A percentile compares a stretch with the other conserved stretches of the same genome.
phyloP scores from a whole-genome alignment of 148 eudicot genomes.

The Chenopodium berlandieri region DNA sequence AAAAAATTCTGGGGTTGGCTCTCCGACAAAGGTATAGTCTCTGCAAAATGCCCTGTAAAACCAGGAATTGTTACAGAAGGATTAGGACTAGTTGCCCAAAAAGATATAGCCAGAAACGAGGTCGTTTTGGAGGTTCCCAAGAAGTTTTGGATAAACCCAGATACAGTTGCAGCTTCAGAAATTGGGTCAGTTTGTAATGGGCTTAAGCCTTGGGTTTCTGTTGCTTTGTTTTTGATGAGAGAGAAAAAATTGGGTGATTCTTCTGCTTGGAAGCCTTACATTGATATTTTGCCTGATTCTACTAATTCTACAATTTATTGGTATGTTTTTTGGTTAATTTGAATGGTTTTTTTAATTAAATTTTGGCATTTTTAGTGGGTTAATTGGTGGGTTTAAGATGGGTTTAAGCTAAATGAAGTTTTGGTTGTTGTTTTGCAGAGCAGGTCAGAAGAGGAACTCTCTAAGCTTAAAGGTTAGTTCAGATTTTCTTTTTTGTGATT shows the following conservation, averaged over 20 bases:
- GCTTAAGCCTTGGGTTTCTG: constrained; percentile 87
- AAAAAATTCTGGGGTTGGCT: constrained; percentile 90
- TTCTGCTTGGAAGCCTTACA: constrained; percentile 61
- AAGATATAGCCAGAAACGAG: constrained; percentile 65
- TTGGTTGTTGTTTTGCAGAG: constrained; percentile 58
- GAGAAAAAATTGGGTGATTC: constrained; percentile 51
- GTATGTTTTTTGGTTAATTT: constrained; percentile 48
- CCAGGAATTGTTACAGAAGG: constrained; percentile 76
- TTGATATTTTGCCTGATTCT: constrained; percentile 63
- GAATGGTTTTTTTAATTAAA: background rate
- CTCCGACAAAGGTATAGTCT: constrained; percentile 53
- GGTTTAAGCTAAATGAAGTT: constrained; percentile 27
- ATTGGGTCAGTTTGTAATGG: constrained; percentile 71
- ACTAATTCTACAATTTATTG: constrained; percentile 90
- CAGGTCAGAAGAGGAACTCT: constrained; percentile 98
- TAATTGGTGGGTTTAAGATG: background rate
- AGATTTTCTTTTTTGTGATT: background rate
- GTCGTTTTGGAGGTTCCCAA: constrained; percentile 93
- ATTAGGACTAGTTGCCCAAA: constrained; percentile 71
- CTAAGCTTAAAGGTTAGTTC: constrained; percentile 79
- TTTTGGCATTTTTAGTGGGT: background rate
- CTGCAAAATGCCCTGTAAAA: constrained; percentile 58
- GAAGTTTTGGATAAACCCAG: constrained; percentile 80
- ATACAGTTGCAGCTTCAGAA: constrained; percentile 63
- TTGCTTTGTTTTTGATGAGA: constrained; percentile 77